Conservation (phyloP, 163 green algal species). For the Scenedesmus sp. region DNA sequence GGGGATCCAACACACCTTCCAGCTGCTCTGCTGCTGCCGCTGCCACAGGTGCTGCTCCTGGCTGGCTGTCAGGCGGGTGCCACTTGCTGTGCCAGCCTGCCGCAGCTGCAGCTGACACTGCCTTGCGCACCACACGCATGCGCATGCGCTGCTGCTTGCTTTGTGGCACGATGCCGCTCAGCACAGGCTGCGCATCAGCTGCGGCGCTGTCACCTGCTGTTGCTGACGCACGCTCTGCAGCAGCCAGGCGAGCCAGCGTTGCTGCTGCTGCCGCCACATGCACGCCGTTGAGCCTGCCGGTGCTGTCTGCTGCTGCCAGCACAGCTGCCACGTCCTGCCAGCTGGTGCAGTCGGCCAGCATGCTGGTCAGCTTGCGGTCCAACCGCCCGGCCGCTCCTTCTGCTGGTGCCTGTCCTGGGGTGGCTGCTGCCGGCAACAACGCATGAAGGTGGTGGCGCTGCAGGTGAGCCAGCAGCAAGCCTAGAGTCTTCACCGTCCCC, state of each 20-base stretch:
- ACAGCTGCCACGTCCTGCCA: slow-evolving; percentile 26
- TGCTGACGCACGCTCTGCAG: slow-evolving; percentile 14
- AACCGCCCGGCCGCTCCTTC: background rate
- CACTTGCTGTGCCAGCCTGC: background rate
- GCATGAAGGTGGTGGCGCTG: background rate
- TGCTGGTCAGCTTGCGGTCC: slow-evolving; percentile 39
- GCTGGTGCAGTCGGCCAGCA: slow-evolving; percentile 34
- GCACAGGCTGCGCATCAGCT: background rate
- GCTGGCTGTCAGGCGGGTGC: background rate
- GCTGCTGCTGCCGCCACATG: slow-evolving; percentile 43
- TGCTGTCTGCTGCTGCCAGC: slow-evolving; percentile 17
- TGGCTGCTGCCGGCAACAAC: background rate
- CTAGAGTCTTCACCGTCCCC: background rate
- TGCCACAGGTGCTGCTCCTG: background rate
- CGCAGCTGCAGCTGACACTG: slow-evolving; percentile 8
- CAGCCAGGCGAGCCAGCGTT: slow-evolving; percentile 21
- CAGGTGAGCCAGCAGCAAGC: background rate
- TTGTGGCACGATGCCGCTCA: background rate
- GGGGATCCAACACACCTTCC: background rate
- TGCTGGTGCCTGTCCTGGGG: background rate
- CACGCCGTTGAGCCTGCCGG: slow-evolving; percentile 22
- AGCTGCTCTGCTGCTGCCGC: background rate
- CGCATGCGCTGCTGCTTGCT: background rate
- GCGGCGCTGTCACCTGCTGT: background rate
- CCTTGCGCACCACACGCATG: slow-evolving; percentile 4